A percentile compares a stretch with the other conserved stretches of the same genome.
phyloP scores from a whole-genome alignment of 345 rosid species.

The Sonneratia alba region DNA sequence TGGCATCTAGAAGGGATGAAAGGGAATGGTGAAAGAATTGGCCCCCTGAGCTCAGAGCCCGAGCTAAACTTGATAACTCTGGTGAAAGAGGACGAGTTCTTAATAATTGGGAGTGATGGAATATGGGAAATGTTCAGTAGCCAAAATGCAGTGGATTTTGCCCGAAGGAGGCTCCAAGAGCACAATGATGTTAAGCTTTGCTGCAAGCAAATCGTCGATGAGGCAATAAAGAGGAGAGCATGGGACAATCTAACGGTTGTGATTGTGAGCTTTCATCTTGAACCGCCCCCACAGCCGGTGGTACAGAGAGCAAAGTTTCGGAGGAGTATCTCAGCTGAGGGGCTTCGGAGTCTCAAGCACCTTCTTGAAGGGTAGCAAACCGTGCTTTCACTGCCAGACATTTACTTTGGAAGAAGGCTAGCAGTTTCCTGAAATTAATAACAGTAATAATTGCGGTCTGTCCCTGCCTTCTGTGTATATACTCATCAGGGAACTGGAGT shows the following conservation, averaged over 20 bases:
- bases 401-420: not conserved
- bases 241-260: conserved; percentile 69
- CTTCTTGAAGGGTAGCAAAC: conserved; percentile 21
- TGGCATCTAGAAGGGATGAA: conserved; percentile 72
- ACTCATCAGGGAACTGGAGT: conserved; percentile 9
- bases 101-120: conserved; percentile 74
- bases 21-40: conserved; percentile 24
- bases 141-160: conserved; percentile 70
- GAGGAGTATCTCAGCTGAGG: conserved; percentile 72
- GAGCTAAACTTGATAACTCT: conserved; percentile 52
- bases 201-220: conserved; percentile 62
- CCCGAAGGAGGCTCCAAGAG: conserved; percentile 57
- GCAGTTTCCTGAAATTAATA: conserved; percentile 4
- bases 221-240: conserved; percentile 58
- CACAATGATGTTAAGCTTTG: conserved; percentile 63
- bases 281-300: conserved; percentile 40
- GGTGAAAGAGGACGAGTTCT: conserved; percentile 67
- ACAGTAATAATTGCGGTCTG: conserved; percentile 1
- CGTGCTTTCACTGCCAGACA: not conserved
- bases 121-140: conserved; percentile 77
- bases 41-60: conserved; percentile 79
- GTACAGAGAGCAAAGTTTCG: conserved; percentile 33
- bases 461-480: conserved; percentile 15
- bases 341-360: conserved; percentile 34
- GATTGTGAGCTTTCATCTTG: conserved; percentile 54